Base-by-base conservation (phyloP, 2,329 filamentous ascomycete genomes). In the Thielaviopsis ethacetica region DNA sequence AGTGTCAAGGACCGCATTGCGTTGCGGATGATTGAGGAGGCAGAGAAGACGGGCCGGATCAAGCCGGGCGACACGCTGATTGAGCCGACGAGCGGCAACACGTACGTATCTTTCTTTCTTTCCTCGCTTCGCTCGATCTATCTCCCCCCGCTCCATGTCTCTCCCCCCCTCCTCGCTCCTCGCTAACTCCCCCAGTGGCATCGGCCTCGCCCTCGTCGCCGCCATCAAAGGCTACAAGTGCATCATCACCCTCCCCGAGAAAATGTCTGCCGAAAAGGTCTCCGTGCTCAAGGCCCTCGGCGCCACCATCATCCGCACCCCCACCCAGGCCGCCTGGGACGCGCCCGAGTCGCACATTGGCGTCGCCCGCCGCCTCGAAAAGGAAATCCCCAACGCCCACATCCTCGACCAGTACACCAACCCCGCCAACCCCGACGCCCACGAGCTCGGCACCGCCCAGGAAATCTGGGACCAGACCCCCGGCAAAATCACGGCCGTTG, bases 191-290 rank as follows among this genome's bases (percentile, higher is more conserved):
- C 1, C 7, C 57, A 78, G 76, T 60, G 93, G 93, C 64, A 98
- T 98, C 64, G 93, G 93, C 22, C 79, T 98, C 49, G 93, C 93
- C 27, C 82, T 98, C 38, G 91, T 97, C 19, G 91, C 83, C 60
- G 93, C 93, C 17, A 87, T 98, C 68, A 97, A 96, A 76, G 91
- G 91, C 64, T 98, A 97, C 79, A 91, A 91, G 73, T 94, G 91
- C 49, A 97, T 98, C 73, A 98, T 98, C 71, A 98, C 93, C 12
- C 82, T 98, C 53, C 93, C 93, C 56, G 93, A 98, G 75, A 98
- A 98, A 78, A 98, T 98, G 93, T 96, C 90, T 1, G 87, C 90
- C 54, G 93, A 98, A 73, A 98, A 98, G 73, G 93, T 98, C 47
- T 86, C 91, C 1, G 93, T 98, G 27, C 79, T 98, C 62, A 87